Conservation (phyloP, 805 yeast genomes). For the Debaryomyces prosopidis region DNA sequence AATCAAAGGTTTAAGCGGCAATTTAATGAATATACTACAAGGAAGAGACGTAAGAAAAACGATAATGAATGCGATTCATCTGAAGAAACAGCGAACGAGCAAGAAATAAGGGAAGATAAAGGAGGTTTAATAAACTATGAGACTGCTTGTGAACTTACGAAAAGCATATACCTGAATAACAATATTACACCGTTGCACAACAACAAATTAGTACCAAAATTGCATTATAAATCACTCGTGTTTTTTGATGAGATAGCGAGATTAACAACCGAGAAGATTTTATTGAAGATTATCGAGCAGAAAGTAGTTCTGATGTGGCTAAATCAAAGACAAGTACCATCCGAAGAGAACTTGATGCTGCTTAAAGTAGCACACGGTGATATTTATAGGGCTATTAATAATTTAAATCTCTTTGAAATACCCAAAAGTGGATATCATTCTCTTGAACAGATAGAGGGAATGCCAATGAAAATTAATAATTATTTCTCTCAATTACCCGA, state of each 20-base stretch:
- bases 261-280: constrained; percentile 12
- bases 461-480: background rate
- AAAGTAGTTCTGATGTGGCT: constrained; percentile 10
- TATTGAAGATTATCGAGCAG: constrained; percentile 12
- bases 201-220: constrained; percentile 8
- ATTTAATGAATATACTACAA: constrained; percentile 7
- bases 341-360: background rate
- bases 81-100: background rate
- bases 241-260: constrained; percentile 20
- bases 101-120: background rate
- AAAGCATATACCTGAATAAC: constrained; percentile 6
- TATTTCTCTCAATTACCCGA: constrained; percentile 1
- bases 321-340: constrained; percentile 1
- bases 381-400: background rate
- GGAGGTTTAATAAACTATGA: constrained; percentile 5
- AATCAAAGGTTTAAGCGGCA: constrained; percentile 9
- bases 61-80: background rate
- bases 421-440: constrained; percentile 11
- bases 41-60: background rate
- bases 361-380: background rate
- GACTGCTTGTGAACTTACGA: constrained; percentile 4
- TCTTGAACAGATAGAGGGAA: constrained; percentile 7
- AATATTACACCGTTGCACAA: constrained; percentile 5
- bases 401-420: constrained; percentile 13
- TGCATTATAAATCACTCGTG: constrained; percentile 13